Conservation (phyloP, 331 rosid genomes). For the Quercus phellos region DNA sequence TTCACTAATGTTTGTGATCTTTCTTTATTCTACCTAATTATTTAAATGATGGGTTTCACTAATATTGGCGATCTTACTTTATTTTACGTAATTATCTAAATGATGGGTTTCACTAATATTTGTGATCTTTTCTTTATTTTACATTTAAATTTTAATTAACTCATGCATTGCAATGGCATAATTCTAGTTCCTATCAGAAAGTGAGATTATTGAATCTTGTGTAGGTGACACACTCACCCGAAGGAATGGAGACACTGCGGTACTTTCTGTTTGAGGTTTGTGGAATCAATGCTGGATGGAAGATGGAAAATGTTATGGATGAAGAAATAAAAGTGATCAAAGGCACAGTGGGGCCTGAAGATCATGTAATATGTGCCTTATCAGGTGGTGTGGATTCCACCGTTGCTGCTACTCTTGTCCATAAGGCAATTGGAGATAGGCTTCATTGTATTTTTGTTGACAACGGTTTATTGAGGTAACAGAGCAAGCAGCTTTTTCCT, state of each 20-base stretch:
- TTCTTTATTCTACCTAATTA: too few relatives aligned
- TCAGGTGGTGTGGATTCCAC: constrained; percentile 99
- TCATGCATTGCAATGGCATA: too few relatives aligned
- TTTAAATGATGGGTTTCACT: too few relatives aligned
- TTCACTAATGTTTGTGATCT: too few relatives aligned
- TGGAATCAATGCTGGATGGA: constrained; percentile 68
- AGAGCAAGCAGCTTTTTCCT: background rate
- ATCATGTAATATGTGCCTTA: constrained; percentile 82
- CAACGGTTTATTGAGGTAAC: constrained; percentile 88
- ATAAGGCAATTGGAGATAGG: constrained; percentile 87
- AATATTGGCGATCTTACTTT: too few relatives aligned
- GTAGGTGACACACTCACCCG: constrained; percentile 88
- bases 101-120: too few relatives aligned
- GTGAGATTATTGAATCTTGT: constrained; percentile 9
- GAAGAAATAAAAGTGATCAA: constrained; percentile 78
- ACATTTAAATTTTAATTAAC: too few relatives aligned
- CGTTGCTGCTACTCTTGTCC: constrained; percentile 88
- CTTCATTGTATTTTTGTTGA: constrained; percentile 96
- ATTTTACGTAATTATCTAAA: too few relatives aligned
- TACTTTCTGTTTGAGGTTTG: constrained; percentile 76
- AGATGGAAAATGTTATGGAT: constrained; percentile 80
- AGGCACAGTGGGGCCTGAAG: constrained; percentile 47
- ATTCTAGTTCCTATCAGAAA: background rate
- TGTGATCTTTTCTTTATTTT: too few relatives aligned
- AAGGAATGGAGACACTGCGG: constrained; percentile 75